Percentiles rank a stretch among this genome's conserved stretches.
phyloP scores from a whole-genome alignment of 495 filamentous ascomycete species.

The Trichoderma reesei region DNA sequence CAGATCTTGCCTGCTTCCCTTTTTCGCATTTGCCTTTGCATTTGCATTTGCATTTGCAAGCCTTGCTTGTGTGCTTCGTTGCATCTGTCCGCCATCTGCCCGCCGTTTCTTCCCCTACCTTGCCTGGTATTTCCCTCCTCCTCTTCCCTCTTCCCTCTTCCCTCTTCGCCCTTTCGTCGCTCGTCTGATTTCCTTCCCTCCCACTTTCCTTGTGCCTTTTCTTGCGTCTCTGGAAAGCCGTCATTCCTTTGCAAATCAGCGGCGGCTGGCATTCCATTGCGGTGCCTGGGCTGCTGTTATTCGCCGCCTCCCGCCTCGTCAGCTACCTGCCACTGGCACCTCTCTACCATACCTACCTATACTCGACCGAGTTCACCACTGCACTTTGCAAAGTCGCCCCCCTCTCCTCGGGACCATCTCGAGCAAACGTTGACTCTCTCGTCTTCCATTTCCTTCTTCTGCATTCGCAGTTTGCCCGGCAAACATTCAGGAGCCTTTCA shows the following conservation, averaged over 20 bases:
- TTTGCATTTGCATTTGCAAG: too few species aligned
- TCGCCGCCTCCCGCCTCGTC: not conserved
- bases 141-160: not conserved
- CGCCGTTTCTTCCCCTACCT: not conserved
- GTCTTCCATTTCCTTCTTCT: not conserved
- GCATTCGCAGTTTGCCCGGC: not conserved
- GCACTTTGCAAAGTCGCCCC: not conserved
- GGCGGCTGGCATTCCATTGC: slow-evolving; percentile 7
- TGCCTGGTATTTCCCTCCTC: too few species aligned
- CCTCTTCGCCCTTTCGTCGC: not conserved
- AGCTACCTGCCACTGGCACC: not conserved
- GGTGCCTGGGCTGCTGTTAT: not conserved
- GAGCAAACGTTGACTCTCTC: not conserved
- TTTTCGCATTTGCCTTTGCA: too few species aligned
- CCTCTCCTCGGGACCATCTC: not conserved
- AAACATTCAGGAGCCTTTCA: not conserved
- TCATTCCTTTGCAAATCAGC: slow-evolving; percentile 6
- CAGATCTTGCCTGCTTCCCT: not conserved
- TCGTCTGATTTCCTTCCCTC: slow-evolving; percentile 8
- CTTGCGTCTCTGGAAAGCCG: not conserved
- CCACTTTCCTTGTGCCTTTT: not conserved
- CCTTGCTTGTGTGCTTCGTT: slow-evolving; percentile 7
- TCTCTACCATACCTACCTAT: not conserved
- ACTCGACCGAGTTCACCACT: not conserved
- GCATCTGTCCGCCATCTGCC: slow-evolving; percentile 2